phyloP scores from a whole-genome alignment of 306 rosid genomes.

The Vigna reflexopilosa region DNA sequence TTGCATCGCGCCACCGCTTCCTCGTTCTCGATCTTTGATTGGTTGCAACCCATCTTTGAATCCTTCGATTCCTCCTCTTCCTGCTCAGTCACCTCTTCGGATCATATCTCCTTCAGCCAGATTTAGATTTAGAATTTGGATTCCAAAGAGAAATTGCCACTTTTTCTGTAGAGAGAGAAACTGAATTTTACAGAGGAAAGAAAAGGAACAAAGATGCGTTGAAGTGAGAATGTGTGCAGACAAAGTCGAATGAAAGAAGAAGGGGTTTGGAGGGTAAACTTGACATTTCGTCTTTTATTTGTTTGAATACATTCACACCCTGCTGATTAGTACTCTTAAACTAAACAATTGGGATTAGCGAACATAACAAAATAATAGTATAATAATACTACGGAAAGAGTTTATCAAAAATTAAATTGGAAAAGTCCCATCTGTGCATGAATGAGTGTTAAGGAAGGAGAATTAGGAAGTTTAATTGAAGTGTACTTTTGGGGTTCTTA shows the following conservation, averaged over 20 bases:
- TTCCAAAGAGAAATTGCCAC: not conserved
- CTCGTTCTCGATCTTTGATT: constrained; percentile 97
- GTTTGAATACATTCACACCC: too few species aligned
- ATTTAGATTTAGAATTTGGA: not conserved
- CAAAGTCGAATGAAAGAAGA: not conserved
- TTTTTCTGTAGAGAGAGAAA: not conserved
- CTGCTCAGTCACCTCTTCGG: not conserved
- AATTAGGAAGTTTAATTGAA: not conserved
- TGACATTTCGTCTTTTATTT: not conserved
- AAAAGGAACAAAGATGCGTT: not conserved
- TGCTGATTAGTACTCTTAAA: not conserved
- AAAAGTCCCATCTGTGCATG: too few species aligned
- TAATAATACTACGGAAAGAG: too few species aligned
- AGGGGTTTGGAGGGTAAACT: not conserved
- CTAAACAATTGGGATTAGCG: not conserved
- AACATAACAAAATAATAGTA: not conserved
- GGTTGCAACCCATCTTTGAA: constrained; percentile 77
- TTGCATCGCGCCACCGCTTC: constrained; percentile 90
- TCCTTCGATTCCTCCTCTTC: not conserved
- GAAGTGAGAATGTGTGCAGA: not conserved
- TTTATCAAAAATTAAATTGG: too few species aligned
- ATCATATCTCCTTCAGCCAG: not conserved
- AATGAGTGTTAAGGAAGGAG: not conserved
- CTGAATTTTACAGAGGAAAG: not conserved
- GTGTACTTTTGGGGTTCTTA: not conserved